Percentiles rank a stretch among this genome's conserved stretches.
Conservation (phyloP, 2,329 filamentous ascomycete species). For the Hypoxylon sp. region DNA sequence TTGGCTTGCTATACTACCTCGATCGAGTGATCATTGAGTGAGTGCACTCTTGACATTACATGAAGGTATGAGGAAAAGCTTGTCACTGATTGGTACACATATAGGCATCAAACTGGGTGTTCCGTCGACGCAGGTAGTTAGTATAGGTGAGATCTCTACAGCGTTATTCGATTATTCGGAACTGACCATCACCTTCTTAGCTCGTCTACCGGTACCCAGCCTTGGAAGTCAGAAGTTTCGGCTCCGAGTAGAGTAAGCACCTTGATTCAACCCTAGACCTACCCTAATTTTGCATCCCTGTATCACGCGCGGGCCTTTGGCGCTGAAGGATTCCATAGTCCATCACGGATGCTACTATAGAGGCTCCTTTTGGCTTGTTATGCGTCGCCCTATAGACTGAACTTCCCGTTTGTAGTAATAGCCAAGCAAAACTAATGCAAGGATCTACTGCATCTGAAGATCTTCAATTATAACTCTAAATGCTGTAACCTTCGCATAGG, state of each 20-base stretch:
- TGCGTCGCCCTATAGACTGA: constrained; percentile 1
- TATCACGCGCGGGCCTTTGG: background rate
- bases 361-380: background rate
- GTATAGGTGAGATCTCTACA: background rate
- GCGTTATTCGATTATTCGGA: background rate
- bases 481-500: constrained; percentile 4
- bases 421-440: constrained; percentile 17
- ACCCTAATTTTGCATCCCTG: constrained; percentile 1
- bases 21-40: background rate
- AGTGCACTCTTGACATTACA: background rate
- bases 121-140: background rate
- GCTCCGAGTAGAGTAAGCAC: constrained; percentile 7
- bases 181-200: background rate
- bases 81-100: background rate
- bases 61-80: background rate
- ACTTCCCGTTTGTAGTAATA: constrained; percentile 1
- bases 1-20: constrained; percentile 2
- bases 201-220: constrained; percentile 3
- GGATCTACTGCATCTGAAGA: constrained; percentile 12
- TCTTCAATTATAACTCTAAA: constrained; percentile 9
- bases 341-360: constrained; percentile 3
- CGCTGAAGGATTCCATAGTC: constrained; percentile 20
- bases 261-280: constrained; percentile 4
- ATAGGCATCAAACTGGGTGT: background rate
- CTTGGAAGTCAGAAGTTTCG: background rate